These are phyloP conservation scores for Leccinum longicurvipes DNA, from an alignment of 768 basidiomycete species.

Conservation along the genomic window DNA sequence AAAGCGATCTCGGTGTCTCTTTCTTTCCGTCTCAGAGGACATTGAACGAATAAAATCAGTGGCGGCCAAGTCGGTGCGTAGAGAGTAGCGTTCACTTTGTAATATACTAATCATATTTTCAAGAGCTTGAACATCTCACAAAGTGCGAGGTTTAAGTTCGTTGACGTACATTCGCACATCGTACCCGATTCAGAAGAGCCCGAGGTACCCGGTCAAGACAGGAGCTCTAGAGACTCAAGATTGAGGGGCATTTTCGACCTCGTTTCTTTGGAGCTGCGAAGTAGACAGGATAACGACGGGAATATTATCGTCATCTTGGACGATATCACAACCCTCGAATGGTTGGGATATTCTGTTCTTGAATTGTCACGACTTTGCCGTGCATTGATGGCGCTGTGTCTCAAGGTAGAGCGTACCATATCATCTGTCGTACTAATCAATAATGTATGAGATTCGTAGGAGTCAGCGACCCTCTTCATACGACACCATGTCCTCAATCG, in stretches of 20 bases:
- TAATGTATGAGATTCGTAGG: constrained; percentile 32
- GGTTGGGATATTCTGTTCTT: constrained; percentile 56
- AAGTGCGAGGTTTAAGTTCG: constrained; percentile 44
- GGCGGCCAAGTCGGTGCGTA: constrained; percentile 58
- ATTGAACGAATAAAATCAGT: constrained; percentile 61
- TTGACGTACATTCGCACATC: constrained; percentile 48
- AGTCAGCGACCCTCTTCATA: constrained; percentile 52
- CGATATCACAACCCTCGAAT: constrained; percentile 63
- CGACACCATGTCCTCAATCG: constrained; percentile 60
- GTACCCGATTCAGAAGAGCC: constrained; percentile 12
- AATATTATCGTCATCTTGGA: constrained; percentile 61
- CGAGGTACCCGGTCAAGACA: constrained; percentile 4
- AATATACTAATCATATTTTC: constrained; percentile 2
- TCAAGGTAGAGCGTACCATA: constrained; percentile 40
- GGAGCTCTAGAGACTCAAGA: constrained; percentile 3
- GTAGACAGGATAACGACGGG: constrained; percentile 5
- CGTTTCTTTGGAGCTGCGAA: constrained; percentile 28
- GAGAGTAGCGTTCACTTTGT: not conserved
- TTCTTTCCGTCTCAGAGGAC: constrained; percentile 59
- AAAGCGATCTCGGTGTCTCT: constrained; percentile 37
- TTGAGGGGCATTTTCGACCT: constrained; percentile 38
- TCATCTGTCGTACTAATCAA: not conserved
- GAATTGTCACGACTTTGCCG: constrained; percentile 59
- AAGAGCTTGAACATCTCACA: constrained; percentile 36
- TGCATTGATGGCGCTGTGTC: constrained; percentile 54